Evolutionary conservation across 163 green algal species (phyloP).

Genomic region (Chloromonas sp.): DNA sequence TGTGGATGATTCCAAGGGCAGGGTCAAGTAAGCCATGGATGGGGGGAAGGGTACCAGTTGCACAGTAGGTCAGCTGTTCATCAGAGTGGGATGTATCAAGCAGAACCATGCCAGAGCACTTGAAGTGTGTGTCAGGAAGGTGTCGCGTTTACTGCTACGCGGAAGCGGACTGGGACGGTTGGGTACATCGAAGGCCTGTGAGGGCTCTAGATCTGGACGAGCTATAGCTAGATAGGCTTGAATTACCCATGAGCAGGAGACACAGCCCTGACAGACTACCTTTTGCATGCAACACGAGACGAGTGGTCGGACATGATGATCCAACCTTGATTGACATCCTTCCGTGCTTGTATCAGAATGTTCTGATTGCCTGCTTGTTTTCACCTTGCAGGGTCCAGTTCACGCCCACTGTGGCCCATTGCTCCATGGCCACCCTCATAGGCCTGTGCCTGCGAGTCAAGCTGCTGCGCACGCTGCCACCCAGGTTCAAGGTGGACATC

Average conservation of each 20-base stretch:
- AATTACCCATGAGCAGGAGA: no score
- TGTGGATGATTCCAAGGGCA: slow-evolving; percentile 67
- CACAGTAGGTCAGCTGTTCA: neutral
- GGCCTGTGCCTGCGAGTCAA: slow-evolving; percentile 93
- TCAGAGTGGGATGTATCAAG: neutral
- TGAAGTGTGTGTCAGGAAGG: neutral
- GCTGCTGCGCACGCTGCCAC: slow-evolving; percentile 76
- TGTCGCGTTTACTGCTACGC: neutral
- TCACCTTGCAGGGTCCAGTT: slow-evolving; percentile 78
- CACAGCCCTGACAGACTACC: no score
- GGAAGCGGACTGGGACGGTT: no score
- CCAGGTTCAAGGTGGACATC: slow-evolving; percentile 83
- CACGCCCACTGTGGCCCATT: slow-evolving; percentile 95
- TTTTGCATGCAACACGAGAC: no score
- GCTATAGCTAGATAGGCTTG: no score
- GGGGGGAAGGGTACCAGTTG: no score
- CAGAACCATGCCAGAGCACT: neutral
- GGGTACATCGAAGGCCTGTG: no score
- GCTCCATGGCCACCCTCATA: slow-evolving; percentile 96
- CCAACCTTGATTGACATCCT: no score
- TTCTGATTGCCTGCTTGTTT: neutral
- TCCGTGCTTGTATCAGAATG: no score
- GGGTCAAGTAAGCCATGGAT: slow-evolving; percentile 50
- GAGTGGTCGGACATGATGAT: no score
- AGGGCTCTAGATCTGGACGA: no score